Evolutionary conservation across 1,284 basidiomycete species (phyloP).

Genomic region (Schizophyllum amplum): DNA sequence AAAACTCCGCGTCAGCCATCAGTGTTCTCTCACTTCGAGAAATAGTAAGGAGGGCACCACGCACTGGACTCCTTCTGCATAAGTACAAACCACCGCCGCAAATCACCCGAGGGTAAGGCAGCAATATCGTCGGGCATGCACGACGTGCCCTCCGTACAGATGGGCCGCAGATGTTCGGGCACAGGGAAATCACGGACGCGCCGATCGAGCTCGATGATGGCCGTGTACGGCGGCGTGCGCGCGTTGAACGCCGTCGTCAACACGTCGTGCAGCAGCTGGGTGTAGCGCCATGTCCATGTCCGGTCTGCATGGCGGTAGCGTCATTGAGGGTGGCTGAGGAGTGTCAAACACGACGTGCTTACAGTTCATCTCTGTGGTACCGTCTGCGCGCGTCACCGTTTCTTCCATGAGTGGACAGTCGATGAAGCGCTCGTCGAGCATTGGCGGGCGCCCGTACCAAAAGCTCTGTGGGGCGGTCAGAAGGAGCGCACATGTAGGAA

Average conservation of each 20-base stretch:
- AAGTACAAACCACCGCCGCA: conserved; percentile 43
- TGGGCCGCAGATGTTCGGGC: conserved; percentile 12
- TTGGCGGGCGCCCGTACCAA: conserved; percentile 52
- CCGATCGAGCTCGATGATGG: conserved; percentile 40
- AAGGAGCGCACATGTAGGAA: not conserved
- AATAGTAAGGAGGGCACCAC: conserved; percentile 13
- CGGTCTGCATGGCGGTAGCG: conserved; percentile 30
- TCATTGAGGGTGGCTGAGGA: not conserved
- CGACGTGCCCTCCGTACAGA: not conserved
- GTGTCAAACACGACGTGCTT: conserved; percentile 19
- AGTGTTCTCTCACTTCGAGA: not conserved
- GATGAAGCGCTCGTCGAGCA: conserved; percentile 41
- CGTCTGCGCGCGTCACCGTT: conserved; percentile 26
- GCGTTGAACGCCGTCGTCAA: conserved; percentile 47
- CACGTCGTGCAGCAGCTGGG: conserved; percentile 41
- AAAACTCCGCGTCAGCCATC: not conserved
- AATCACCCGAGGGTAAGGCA: conserved; percentile 14
- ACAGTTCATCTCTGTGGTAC: conserved; percentile 41
- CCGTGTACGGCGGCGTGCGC: conserved; percentile 38
- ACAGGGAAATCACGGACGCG: conserved; percentile 44
- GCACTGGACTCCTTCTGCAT: conserved; percentile 51
- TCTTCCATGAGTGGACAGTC: conserved; percentile 49
- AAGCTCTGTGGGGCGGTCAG: conserved; percentile 39
- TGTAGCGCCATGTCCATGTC: conserved; percentile 48
- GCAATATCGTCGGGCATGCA: conserved; percentile 16